Conservation (phyloP, 768 basidiomycete species). For the Serendipita sp. region DNA sequence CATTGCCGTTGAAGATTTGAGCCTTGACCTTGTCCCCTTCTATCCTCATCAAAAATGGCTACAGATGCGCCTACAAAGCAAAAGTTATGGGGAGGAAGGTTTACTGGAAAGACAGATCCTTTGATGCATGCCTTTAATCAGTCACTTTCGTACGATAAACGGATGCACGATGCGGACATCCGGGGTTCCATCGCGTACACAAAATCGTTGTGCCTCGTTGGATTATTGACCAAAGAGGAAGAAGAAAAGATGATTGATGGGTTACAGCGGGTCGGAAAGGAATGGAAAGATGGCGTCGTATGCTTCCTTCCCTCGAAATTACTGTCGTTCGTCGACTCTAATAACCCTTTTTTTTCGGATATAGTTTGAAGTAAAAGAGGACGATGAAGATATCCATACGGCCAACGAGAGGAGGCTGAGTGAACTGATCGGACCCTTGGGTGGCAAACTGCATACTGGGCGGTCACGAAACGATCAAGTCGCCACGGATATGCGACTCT, state of each 20-base stretch:
- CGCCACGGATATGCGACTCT: slow-evolving; percentile 93
- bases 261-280: slow-evolving; percentile 54
- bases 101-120: slow-evolving; percentile 80
- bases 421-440: slow-evolving; percentile 82
- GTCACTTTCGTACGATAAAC: slow-evolving; percentile 83
- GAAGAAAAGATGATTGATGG: slow-evolving; percentile 57
- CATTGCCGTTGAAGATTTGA: not conserved
- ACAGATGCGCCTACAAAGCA: slow-evolving; percentile 36
- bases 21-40: not conserved
- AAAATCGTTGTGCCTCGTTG: slow-evolving; percentile 63
- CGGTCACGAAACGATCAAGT: slow-evolving; percentile 97
- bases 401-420: slow-evolving; percentile 91
- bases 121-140: slow-evolving; percentile 98
- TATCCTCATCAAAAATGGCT: slow-evolving; percentile 15
- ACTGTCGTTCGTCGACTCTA: not conserved
- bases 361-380: slow-evolving; percentile 62
- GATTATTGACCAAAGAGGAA: slow-evolving; percentile 69
- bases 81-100: slow-evolving; percentile 80
- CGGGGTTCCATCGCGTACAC: slow-evolving; percentile 92
- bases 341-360: no score
- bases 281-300: slow-evolving; percentile 73
- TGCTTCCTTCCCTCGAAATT: slow-evolving; percentile 14
- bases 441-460: slow-evolving; percentile 94
- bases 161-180: slow-evolving; percentile 87
- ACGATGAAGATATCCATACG: slow-evolving; percentile 98